A percentile compares a stretch with the other conserved stretches of the same genome.
Conservation (phyloP, 2,329 filamentous ascomycete species). For the Torrubiellomyces zombiae region DNA sequence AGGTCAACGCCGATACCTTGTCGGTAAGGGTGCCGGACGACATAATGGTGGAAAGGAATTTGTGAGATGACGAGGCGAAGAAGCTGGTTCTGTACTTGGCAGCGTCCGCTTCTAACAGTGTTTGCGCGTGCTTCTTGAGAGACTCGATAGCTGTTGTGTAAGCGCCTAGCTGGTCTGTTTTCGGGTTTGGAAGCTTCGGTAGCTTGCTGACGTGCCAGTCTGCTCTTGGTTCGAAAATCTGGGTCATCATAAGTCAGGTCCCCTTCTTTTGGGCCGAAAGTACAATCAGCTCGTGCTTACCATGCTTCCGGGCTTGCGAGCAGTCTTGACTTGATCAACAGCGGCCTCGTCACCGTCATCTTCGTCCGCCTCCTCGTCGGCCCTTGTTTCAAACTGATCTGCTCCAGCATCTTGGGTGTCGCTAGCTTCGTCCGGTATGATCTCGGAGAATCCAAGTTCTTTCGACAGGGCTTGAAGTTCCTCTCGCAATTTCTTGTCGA, state of each 20-base stretch:
- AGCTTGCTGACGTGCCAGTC: conserved; percentile 37
- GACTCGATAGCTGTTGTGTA: conserved; percentile 27
- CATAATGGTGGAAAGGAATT: conserved; percentile 96
- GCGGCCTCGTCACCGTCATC: conserved; percentile 17
- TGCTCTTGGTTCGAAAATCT: conserved; percentile 40
- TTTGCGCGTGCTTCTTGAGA: conserved; percentile 53
- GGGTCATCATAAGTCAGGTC: too few species aligned
- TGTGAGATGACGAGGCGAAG: conserved; percentile 72
- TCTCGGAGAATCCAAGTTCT: conserved; percentile 19
- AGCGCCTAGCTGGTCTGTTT: conserved; percentile 26
- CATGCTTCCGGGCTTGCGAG: conserved; percentile 16
- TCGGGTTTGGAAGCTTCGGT: conserved; percentile 24
- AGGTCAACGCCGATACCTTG: conserved; percentile 86
- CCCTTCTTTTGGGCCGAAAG: too few species aligned
- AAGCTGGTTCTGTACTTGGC: conserved; percentile 56
- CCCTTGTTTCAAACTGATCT: conserved; percentile 14
- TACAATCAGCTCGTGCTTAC: conserved; percentile 14
- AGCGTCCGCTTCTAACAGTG: conserved; percentile 63
- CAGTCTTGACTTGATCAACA: conserved; percentile 6
- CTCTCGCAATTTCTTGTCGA: conserved; percentile 24
- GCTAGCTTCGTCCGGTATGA: conserved; percentile 17
- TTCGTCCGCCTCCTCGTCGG: conserved; percentile 13
- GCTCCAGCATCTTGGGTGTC: conserved; percentile 20
- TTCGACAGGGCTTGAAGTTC: conserved; percentile 21
- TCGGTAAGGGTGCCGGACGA: conserved; percentile 88